Evolutionary conservation across 495 filamentous ascomycete species (phyloP).

Genomic region (Xylaria grammica): DNA sequence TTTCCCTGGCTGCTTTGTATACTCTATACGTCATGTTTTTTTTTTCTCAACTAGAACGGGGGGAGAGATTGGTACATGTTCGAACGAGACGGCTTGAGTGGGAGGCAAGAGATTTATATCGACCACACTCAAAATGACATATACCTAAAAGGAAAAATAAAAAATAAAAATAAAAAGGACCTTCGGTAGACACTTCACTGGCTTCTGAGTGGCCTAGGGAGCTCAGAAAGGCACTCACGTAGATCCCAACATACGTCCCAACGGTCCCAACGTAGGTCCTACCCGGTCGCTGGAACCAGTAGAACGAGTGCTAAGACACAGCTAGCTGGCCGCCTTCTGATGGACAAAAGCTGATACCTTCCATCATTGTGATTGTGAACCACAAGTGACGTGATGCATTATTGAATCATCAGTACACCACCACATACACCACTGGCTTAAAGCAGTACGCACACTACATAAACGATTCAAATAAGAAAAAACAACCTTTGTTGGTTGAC

Average conservation of each 20-base stretch:
- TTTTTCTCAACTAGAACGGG: too few relatives aligned
- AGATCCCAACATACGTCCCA: background rate
- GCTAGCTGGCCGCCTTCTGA: background rate
- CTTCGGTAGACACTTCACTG: too few relatives aligned
- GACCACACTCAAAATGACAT: too few relatives aligned
- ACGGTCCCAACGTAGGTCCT: background rate
- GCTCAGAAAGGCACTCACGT: too few relatives aligned
- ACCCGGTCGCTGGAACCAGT: background rate
- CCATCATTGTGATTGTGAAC: slow-evolving; percentile 9
- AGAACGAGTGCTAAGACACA: background rate
- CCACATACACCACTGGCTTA: background rate
- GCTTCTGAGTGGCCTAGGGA: too few relatives aligned
- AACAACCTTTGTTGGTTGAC: slow-evolving; percentile 13
- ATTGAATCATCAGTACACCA: slow-evolving; percentile 14
- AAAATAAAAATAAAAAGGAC: too few relatives aligned
- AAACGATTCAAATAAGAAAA: background rate
- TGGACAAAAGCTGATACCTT: background rate
- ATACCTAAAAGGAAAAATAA: too few relatives aligned
- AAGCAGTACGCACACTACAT: too few relatives aligned
- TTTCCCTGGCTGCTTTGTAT: background rate
- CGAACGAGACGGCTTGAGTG: background rate
- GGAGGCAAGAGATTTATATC: background rate
- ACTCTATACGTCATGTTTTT: slow-evolving; percentile 1
- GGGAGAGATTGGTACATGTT: too few relatives aligned
- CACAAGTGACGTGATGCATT: slow-evolving; percentile 20